These are phyloP conservation scores for Pharnaceum exiguum DNA, from an alignment of 148 eudicot species.

Conservation along the genomic window DNA sequence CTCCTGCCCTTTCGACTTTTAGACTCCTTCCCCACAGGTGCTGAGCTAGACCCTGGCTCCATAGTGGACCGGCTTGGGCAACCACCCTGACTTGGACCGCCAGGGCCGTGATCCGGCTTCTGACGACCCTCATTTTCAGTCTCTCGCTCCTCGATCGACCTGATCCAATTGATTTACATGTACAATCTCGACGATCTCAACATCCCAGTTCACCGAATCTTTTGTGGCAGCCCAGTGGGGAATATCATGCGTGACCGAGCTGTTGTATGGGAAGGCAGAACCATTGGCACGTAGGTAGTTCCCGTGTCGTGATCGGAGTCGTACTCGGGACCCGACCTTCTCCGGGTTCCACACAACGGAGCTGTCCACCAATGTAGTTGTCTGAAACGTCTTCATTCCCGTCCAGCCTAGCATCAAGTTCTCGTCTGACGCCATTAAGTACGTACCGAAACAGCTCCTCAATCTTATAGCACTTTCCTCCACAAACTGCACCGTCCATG, in stretches of 20 bases:
- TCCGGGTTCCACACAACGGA: slow-evolving; percentile 60
- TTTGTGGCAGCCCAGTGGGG: slow-evolving; percentile 61
- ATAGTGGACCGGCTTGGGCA: no score
- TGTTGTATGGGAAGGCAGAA: slow-evolving; percentile 71
- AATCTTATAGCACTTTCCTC: slow-evolving; percentile 34
- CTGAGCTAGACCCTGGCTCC: no score
- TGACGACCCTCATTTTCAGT: no score
- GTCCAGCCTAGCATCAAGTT: slow-evolving; percentile 54
- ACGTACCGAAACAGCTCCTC: slow-evolving; percentile 45
- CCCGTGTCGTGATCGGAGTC: slow-evolving; percentile 44
- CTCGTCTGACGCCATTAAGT: slow-evolving; percentile 50
- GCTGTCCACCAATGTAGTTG: slow-evolving; percentile 33
- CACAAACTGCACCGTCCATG: slow-evolving; percentile 33
- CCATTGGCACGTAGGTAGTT: slow-evolving; percentile 65
- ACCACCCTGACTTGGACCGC: no score
- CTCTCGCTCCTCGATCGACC: no score
- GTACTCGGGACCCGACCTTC: slow-evolving; percentile 34
- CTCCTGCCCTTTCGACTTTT: no score
- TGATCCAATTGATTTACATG: slow-evolving; percentile 10
- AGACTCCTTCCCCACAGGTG: no score
- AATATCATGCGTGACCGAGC: slow-evolving; percentile 67
- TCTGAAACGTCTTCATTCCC: slow-evolving; percentile 44
- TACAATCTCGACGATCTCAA: slow-evolving; percentile 49
- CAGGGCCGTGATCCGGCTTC: no score
- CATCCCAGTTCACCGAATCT: slow-evolving; percentile 69